phyloP scores from a whole-genome alignment of 345 rosid genomes.

The Lepidium aucheri region DNA sequence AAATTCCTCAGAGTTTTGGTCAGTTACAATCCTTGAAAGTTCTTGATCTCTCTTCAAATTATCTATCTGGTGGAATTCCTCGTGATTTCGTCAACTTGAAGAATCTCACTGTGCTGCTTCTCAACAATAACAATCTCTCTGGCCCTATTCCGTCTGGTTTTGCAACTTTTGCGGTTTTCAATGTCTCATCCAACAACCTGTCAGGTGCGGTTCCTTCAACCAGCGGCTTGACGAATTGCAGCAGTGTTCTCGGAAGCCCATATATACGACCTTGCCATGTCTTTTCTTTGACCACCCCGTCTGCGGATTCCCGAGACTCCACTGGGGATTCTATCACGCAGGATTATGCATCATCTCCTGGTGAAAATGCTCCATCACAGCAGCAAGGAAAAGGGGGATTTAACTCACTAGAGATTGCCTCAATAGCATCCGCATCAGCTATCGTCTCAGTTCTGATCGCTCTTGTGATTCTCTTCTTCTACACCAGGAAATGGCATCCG shows the following conservation, averaged over 20 bases:
- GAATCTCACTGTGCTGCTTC: conserved; percentile 39
- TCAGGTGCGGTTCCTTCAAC: conserved; percentile 41
- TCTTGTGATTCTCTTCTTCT: conserved; percentile 43
- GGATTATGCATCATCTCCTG: conserved; percentile 24
- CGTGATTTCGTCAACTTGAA: conserved; percentile 30
- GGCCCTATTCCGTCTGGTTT: conserved; percentile 42
- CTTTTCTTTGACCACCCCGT: conserved; percentile 37
- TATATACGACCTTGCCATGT: conserved; percentile 40
- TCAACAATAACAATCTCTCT: conserved; percentile 42
- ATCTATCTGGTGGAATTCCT: conserved; percentile 40
- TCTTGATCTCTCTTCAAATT: conserved; percentile 34
- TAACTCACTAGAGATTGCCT: conserved; percentile 52
- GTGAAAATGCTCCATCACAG: conserved; percentile 19
- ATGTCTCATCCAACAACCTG: conserved; percentile 43
- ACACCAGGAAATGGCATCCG: conserved; percentile 41
- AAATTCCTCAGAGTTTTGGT: conserved; percentile 37
- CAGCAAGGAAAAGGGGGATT: conserved; percentile 12
- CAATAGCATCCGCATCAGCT: conserved; percentile 52
- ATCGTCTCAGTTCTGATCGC: conserved; percentile 52
- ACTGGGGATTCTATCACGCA: conserved; percentile 22
- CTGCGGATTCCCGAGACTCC: conserved; percentile 25
- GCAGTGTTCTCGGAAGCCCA: conserved; percentile 34
- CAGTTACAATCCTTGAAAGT: conserved; percentile 24
- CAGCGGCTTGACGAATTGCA: conserved; percentile 33
- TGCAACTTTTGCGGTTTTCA: conserved; percentile 27